Base-by-base conservation (phyloP, 352 stramenopile species). In the Peronospora destructor region DNA sequence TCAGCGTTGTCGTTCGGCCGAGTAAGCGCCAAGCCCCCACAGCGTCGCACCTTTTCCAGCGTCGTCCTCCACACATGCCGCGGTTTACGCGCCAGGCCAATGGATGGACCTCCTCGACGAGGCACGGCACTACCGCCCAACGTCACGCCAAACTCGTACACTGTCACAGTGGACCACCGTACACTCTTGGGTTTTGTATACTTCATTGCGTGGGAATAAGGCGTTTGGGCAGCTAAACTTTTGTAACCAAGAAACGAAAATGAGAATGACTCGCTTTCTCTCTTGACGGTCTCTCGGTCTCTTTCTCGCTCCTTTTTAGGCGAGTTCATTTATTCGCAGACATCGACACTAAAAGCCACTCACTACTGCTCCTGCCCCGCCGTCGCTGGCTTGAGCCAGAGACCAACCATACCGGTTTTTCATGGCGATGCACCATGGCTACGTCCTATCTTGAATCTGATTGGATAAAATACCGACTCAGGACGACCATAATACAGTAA, bases 61-160 rank as follows among this genome's bases (percentile, higher is more conserved):
- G 62, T 59, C 26, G 63, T 71, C 47, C 56, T 75, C 71, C 68
- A 83, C 5, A 82, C 66, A 7, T 51, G 49, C 53, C 64, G 51
- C 14, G 68, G 65, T 23, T 46, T 73, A 28, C 56, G 51, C 13
- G 73, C 73, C 14, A 84, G 56, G 6, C 73, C 73, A 17, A 84
- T 65, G 13, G 73, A 68, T 16, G 73, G 70, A 4, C 70, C 73
- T 8, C 73, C 73, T 21, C 60, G 73, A 23, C 68, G 64, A 0
- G 73, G 73, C 7, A 84, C 58, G 7, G 73, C 56, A 32, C 73
- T 84, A 41, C 71, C 70, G 49, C 73, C 73, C 21, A 81, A 47
- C 11, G 59, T 59, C 26, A 84, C 71, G 40, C 68, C 67, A 53
- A 84, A 84, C 63, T 84, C 73, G 51, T 84, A 84, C 40, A 84